Conservation (phyloP, 768 basidiomycete genomes). For the Collybiopsis confluens region DNA sequence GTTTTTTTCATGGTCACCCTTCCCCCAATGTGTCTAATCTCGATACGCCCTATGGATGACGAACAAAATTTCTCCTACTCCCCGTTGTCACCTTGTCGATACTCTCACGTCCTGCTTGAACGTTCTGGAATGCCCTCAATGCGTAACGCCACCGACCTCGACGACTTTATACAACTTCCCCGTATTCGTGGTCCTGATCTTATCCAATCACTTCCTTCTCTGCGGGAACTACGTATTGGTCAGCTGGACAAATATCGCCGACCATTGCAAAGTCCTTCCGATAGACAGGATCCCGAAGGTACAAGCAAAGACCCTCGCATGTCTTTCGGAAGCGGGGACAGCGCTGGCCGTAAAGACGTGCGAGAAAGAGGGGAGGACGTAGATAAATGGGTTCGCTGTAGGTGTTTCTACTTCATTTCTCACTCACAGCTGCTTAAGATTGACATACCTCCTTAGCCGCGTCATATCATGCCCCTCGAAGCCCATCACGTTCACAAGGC, state of each 20-base stretch:
- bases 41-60: neutral
- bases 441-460: neutral
- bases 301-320: neutral
- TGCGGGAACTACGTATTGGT: neutral
- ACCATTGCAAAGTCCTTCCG: neutral
- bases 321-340: neutral
- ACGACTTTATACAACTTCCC: neutral
- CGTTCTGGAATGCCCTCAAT: neutral
- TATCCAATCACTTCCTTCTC: neutral
- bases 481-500: neutral
- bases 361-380: slow-evolving; percentile 20
- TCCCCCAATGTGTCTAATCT: neutral
- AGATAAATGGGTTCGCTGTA: slow-evolving; percentile 38
- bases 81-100: neutral
- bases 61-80: neutral
- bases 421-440: neutral
- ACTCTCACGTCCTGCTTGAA: neutral
- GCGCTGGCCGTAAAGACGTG: slow-evolving; percentile 13
- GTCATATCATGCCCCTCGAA: neutral
- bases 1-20: slow-evolving; percentile 1
- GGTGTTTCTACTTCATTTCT: slow-evolving; percentile 6
- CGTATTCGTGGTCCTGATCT: slow-evolving; percentile 2
- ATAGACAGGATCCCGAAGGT: neutral
- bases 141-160: neutral
- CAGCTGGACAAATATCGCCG: slow-evolving; percentile 4